Evolutionary conservation across 345 rosid species (phyloP).

Genomic region (Eutrema yunnanense): DNA sequence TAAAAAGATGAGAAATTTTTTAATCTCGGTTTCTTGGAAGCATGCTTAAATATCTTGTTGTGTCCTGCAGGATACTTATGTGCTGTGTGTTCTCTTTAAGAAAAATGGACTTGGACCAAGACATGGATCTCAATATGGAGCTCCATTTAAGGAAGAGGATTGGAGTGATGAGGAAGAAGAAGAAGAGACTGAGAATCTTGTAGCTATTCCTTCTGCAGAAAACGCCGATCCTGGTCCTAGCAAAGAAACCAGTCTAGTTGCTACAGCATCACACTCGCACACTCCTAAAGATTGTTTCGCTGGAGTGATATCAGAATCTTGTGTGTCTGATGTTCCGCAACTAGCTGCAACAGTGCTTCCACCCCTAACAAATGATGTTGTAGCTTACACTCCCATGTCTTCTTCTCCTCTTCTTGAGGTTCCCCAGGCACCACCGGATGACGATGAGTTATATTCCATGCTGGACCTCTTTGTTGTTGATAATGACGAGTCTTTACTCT

Average conservation of each 20-base stretch:
- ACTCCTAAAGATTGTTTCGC: not conserved
- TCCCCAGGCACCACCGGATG: not conserved
- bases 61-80: conserved; percentile 43
- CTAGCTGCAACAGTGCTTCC: conserved; percentile 15
- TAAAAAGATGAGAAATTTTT: not conserved
- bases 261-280: not conserved
- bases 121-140: conserved; percentile 77
- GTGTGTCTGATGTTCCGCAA: conserved; percentile 24
- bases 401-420: conserved; percentile 5
- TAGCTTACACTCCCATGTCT: not conserved
- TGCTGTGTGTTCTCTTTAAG: conserved; percentile 46
- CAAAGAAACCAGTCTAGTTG: conserved; percentile 11
- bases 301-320: conserved; percentile 24
- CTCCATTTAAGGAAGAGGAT: conserved; percentile 66
- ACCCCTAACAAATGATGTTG: not conserved
- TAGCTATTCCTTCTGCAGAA: conserved; percentile 8
- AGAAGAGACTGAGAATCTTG: not conserved
- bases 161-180: conserved; percentile 54
- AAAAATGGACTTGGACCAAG: conserved; percentile 73
- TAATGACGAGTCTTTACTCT: not conserved
- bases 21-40: not conserved
- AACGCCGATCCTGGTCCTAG: not conserved
- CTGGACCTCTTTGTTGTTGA: conserved; percentile 31
- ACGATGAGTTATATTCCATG: conserved; percentile 24
- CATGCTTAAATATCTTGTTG: not conserved